Percentiles rank a stretch among this genome's conserved stretches.
These are phyloP conservation scores for Aspergillus clavatus DNA, from an alignment of 2,329 filamentous ascomycete genomes.

Conservation along the genomic window DNA sequence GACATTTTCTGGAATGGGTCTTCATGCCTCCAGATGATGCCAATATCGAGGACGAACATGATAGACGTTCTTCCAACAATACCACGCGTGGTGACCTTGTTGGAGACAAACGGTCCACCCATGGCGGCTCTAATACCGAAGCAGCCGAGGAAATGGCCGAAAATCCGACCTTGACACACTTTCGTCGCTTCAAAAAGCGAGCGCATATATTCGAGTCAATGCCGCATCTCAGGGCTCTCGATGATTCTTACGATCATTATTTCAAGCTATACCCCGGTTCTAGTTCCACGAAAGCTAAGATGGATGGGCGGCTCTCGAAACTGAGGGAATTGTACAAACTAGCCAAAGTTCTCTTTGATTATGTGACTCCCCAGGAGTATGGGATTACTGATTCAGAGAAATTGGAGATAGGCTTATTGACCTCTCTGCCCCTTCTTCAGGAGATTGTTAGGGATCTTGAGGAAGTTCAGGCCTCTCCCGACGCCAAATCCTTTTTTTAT, in stretches of 20 bases:
- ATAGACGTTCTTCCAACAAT: conserved; percentile 25
- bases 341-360: conserved; percentile 94
- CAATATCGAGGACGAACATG: conserved; percentile 61
- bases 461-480: conserved; percentile 90
- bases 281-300: conserved; percentile 68
- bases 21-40: conserved; percentile 82
- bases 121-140: conserved; percentile 20
- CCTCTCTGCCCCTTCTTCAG: conserved; percentile 85
- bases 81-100: conserved; percentile 16
- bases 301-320: conserved; percentile 79
- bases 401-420: conserved; percentile 94
- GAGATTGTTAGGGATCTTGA: conserved; percentile 97
- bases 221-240: conserved; percentile 42
- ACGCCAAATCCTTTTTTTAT: conserved; percentile 95
- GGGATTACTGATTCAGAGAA: conserved; percentile 94
- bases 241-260: conserved; percentile 63
- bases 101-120: conserved; percentile 17
- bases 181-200: conserved; percentile 48
- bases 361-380: conserved; percentile 97
- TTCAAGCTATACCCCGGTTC: conserved; percentile 85
- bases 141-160: conserved; percentile 30
- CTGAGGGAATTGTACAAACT: conserved; percentile 89
- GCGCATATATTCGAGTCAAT: conserved; percentile 46
- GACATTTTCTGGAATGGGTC: conserved; percentile 93
- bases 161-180: conserved; percentile 32